A percentile compares a stretch with the other conserved stretches of the same genome.
Conservation (phyloP, 108 stramenopile genomes). For the Nannochloropsis salina region DNA sequence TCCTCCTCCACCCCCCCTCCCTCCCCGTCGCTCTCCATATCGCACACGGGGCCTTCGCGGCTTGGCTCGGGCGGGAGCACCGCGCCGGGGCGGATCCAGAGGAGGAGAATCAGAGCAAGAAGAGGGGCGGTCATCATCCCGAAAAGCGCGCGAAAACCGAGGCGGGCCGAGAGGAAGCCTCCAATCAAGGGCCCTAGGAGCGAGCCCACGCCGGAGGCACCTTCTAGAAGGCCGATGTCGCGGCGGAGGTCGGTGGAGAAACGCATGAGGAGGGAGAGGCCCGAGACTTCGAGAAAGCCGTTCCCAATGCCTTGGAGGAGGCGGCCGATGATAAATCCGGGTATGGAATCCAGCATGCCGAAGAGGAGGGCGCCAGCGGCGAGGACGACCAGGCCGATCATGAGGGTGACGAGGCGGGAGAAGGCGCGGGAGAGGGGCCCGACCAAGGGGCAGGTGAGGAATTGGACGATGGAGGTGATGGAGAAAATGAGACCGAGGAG, state of each 20-base stretch:
- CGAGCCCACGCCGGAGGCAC: background rate
- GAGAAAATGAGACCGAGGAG: background rate
- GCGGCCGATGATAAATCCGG: background rate
- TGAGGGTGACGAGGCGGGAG: background rate
- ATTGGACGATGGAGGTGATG: background rate
- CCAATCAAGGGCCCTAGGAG: background rate
- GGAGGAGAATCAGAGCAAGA: background rate
- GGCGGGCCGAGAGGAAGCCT: background rate
- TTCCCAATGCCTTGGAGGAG: background rate
- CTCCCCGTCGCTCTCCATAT: background rate
- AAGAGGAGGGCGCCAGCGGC: background rate
- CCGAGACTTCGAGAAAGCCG: background rate
- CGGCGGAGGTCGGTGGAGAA: background rate
- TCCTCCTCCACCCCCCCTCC: background rate
- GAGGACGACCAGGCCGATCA: background rate
- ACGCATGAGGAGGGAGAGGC: background rate
- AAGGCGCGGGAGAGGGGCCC: background rate
- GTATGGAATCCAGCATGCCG: background rate
- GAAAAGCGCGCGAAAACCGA: background rate
- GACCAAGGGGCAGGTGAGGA: slow-evolving; percentile 8
- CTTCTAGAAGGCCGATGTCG: background rate
- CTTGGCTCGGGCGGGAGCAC: background rate
- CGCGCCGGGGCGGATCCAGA: background rate
- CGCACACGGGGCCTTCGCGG: background rate
- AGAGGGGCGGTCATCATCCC: background rate